Evolutionary conservation across 2,329 filamentous ascomycete genomes (phyloP).

Genomic region (Berkeleyomyces basicola): DNA sequence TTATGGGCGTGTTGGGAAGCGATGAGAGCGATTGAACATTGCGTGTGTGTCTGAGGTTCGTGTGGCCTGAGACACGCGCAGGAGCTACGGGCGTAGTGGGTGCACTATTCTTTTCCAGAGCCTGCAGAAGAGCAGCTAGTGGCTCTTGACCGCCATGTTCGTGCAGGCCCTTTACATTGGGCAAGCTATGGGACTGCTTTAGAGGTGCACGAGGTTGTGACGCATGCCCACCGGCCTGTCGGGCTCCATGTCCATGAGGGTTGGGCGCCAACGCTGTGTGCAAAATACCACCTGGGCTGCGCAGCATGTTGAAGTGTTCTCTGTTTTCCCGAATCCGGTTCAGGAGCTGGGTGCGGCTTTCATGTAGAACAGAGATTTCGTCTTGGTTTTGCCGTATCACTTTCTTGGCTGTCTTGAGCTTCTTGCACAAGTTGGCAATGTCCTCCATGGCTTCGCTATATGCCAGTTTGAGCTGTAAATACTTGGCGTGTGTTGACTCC

Average conservation of each 20-base stretch:
- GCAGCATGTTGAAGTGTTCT: constrained; percentile 66
- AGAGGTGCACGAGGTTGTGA: constrained; percentile 24
- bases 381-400: constrained; percentile 64
- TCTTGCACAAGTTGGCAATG: constrained; percentile 44
- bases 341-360: constrained; percentile 62
- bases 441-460: constrained; percentile 51
- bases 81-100: constrained; percentile 48
- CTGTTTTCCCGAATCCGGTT: constrained; percentile 79
- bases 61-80: constrained; percentile 20
- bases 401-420: constrained; percentile 58
- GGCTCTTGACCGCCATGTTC: constrained; percentile 34
- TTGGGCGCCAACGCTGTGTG: constrained; percentile 45
- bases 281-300: constrained; percentile 55
- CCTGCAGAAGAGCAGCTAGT: constrained; percentile 66
- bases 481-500: constrained; percentile 37
- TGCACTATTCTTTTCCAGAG: constrained; percentile 54
- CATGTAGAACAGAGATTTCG: constrained; percentile 49
- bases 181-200: constrained; percentile 24
- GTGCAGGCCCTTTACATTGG: neutral
- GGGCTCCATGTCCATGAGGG: constrained; percentile 11
- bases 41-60: constrained; percentile 45
- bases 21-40: constrained; percentile 74
- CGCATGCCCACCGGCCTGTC: constrained; percentile 19
- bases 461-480: constrained; percentile 45
- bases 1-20: constrained; percentile 49